A percentile compares a stretch with the other conserved stretches of the same genome.
These are phyloP conservation scores for Juncus inflexus DNA, from an alignment of 176 grass and related monocot genomes.

Conservation along the genomic window DNA sequence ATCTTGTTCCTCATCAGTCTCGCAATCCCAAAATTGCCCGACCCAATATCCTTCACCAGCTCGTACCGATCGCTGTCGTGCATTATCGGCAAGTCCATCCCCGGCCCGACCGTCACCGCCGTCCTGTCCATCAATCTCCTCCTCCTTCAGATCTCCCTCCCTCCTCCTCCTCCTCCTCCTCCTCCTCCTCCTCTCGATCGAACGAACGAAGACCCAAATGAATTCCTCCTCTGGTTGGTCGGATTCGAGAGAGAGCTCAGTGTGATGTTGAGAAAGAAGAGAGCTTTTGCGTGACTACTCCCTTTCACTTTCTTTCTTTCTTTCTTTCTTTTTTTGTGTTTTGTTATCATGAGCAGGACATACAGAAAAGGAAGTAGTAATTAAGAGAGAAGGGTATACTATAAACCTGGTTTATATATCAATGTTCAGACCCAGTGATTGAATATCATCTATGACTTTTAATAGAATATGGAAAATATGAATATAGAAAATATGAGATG, in stretches of 20 bases:
- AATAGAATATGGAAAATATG: too few relatives aligned
- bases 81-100: constrained; percentile 94
- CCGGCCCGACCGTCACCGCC: constrained; percentile 65
- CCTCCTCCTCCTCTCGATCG: constrained; percentile 6
- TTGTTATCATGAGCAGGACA: constrained; percentile 23
- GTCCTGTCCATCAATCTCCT: constrained; percentile 54
- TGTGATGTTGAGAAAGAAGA: background rate
- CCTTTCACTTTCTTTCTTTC: constrained; percentile 10
- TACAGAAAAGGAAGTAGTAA: background rate
- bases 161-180: too few relatives aligned
- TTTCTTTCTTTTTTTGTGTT: constrained; percentile 26
- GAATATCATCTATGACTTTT: too few relatives aligned
- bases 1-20: constrained; percentile 70
- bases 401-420: too few relatives aligned
- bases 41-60: constrained; percentile 74
- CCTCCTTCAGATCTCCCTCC: background rate
- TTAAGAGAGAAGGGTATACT: too few relatives aligned
- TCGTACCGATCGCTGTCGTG: constrained; percentile 91
- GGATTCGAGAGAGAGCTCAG: background rate
- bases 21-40: constrained; percentile 80
- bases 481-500: too few relatives aligned
- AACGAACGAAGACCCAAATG: background rate
- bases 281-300: constrained; percentile 30
- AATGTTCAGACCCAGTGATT: too few relatives aligned
- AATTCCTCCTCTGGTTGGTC: background rate